Evolutionary conservation across 2,329 filamentous ascomycete genomes (phyloP).

Genomic region (Fusarium odoratissimum): DNA sequence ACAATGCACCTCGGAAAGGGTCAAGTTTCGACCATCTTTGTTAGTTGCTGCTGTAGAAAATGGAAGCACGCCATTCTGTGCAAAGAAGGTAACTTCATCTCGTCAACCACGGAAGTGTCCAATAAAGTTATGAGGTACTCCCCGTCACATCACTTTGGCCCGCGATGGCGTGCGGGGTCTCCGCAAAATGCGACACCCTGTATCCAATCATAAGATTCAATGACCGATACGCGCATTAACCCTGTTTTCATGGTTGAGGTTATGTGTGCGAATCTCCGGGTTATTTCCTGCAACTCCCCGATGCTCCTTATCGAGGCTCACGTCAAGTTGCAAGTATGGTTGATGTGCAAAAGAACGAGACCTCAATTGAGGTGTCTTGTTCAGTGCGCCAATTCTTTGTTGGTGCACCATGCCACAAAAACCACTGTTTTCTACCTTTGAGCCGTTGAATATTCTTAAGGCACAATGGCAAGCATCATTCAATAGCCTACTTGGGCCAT

Average conservation of each 20-base stretch:
- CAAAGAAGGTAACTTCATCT: slow-evolving; percentile 3
- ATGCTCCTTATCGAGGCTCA: background rate
- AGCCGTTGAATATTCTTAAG: background rate
- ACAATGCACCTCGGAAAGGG: background rate
- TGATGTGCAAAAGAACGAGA: background rate
- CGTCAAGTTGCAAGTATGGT: background rate
- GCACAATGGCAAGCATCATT: background rate
- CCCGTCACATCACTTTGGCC: slow-evolving; percentile 35
- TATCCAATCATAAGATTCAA: slow-evolving; percentile 18
- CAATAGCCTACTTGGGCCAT: background rate
- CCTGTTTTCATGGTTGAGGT: slow-evolving; percentile 4
- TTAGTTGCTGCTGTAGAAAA: background rate
- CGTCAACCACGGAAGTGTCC: slow-evolving; percentile 18
- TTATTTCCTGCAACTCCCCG: slow-evolving; percentile 35
- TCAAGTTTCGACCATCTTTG: background rate
- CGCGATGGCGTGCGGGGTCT: slow-evolving; percentile 43
- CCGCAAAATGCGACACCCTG: slow-evolving; percentile 22
- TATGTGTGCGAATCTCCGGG: slow-evolving; percentile 9
- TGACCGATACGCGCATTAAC: slow-evolving; percentile 32
- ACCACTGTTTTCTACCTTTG: no score
- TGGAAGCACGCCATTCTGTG: slow-evolving; percentile 37
- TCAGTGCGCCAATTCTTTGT: background rate
- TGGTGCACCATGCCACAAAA: background rate
- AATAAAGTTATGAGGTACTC: slow-evolving; percentile 34
- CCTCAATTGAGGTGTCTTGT: background rate